Evolutionary conservation across 768 basidiomycete species (phyloP), one percentile per base, ranked within the genome.

Genomic region (Tephrocybe sp.): DNA sequence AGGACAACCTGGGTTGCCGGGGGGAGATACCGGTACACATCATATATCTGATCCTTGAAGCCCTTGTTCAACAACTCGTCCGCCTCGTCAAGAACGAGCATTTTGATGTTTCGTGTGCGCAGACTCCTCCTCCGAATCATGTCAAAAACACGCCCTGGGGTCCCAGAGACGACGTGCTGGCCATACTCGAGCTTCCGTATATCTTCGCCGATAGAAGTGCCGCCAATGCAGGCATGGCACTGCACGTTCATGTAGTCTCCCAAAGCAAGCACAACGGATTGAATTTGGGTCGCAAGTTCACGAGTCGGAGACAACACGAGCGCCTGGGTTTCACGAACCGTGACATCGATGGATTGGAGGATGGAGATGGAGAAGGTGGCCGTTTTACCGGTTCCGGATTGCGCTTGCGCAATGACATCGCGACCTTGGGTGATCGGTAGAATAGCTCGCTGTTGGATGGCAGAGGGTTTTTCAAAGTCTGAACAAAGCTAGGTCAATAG

Each of bases 231-330:
- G 38, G 94, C 95, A 68, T 98, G 94, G 70, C 96, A 98, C 65
- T 97, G 93, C 53, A 99, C 91, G 66, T 97, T 97, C 95, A 98
- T 96, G 70, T 98, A 98, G 77, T 98, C 95, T 43, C 96, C 96
- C 28, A 99, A 75, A 23, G 96, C 96, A 52, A 98, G 83, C 25
- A 98, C 85, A 58, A 98, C 95, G 43, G 92, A 96, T 70, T 98
- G 95, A 63, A 97, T 99, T 75, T 98, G 96, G n/a, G 93, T 94
- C 18, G 96, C 96, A 51, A 98, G 80, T 75, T 99, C 96, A 58
- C 96, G 90, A n/a, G 96, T 99, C 3, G 96, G 96, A 5, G 96
- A 97, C 30, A 99, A 81, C 51, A 99, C 88, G 45, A 99, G 86
- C 0, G 93, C 96, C 70, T 98, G 96, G 2, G 93, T 94, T 73